Evolutionary conservation across 345 rosid genomes (phyloP), one percentile per base, ranked within the genome.

Genomic region (Salix viminalis): DNA sequence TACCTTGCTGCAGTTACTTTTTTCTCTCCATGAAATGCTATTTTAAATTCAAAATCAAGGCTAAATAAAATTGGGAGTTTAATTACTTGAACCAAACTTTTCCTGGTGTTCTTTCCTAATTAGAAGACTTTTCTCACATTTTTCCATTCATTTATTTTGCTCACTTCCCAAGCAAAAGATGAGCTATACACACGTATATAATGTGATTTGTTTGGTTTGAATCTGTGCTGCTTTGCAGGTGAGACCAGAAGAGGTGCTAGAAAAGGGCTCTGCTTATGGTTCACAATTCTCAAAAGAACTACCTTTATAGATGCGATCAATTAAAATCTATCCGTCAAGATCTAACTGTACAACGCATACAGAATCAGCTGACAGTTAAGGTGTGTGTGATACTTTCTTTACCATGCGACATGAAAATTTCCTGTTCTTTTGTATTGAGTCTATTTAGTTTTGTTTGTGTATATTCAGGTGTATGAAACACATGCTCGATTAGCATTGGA

Each of bases 251-350:
- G 98, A 92, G 75, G 96, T 94, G 74, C 88, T 96, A 70, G 99
- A 91, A 83, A 92, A 88, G 70, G 70, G 97, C 99, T 85, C 85
- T 96, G 76, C 69, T 81, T 67, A 89, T 94, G 98, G 91, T 96
- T 78, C 92, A 89, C 73, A 88, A 80, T 84, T 91, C 97, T 75
- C 93, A 87, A 76, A 96, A 94, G 87, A 96, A 92, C 81, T 96
- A 96, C 82, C 97, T 94, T 65, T 90, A 85, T 68, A 96, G 94
- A 86, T 96, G 99, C 81, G 99, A 96, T 83, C 97, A 96, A 78
- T 85, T 96, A 87, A 96, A 96, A 77, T 96, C 99, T 71, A 94
- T 96, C 80, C 99, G 99, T 58, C 99, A 96, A 80, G 99, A 96
- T 83, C 87, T 96, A 77, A 96, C 97, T 7, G 99, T 96, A 42